These are phyloP conservation scores for Wallacemonas collosoma DNA, from an alignment of 208 protist species.

Conservation along the genomic window DNA sequence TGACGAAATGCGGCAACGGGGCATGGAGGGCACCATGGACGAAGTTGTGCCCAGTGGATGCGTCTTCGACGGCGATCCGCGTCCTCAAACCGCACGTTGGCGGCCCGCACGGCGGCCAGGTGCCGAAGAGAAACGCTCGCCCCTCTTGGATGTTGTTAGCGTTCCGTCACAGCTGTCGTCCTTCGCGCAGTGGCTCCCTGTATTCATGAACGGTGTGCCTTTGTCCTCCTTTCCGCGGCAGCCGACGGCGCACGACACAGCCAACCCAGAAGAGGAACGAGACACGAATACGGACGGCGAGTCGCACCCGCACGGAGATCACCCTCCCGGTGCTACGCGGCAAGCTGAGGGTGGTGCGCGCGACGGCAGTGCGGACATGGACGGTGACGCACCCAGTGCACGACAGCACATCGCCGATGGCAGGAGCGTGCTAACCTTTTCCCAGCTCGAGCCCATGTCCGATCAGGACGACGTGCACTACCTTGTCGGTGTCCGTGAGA, in stretches of 20 bases:
- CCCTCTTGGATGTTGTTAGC: background rate
- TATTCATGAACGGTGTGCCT: constrained; percentile 1
- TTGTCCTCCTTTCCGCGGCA: background rate
- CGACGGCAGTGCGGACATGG: constrained; percentile 27
- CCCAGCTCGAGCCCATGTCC: constrained; percentile 17
- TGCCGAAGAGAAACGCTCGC: background rate
- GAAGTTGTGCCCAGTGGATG: too few relatives aligned
- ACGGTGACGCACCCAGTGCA: background rate
- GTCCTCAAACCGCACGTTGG: too few relatives aligned
- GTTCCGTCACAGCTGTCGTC: background rate
- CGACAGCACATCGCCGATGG: too few relatives aligned
- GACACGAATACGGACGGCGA: too few relatives aligned
- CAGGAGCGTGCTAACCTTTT: background rate
- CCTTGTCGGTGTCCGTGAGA: constrained; percentile 24
- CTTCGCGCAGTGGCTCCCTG: constrained; percentile 8
- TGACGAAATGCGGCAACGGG: too few relatives aligned
- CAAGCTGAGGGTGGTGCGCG: constrained; percentile 10
- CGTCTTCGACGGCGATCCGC: too few relatives aligned
- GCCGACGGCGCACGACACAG: too few relatives aligned
- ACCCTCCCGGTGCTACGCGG: too few relatives aligned
- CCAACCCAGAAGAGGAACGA: background rate
- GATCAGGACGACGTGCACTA: constrained; percentile 29
- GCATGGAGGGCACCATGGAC: too few relatives aligned
- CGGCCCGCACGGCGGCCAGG: too few relatives aligned
- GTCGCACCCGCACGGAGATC: too few relatives aligned